These are phyloP conservation scores for Talaromyces albobiverticillius DNA, from an alignment of 2,329 filamentous ascomycete genomes.

Conservation along the genomic window DNA sequence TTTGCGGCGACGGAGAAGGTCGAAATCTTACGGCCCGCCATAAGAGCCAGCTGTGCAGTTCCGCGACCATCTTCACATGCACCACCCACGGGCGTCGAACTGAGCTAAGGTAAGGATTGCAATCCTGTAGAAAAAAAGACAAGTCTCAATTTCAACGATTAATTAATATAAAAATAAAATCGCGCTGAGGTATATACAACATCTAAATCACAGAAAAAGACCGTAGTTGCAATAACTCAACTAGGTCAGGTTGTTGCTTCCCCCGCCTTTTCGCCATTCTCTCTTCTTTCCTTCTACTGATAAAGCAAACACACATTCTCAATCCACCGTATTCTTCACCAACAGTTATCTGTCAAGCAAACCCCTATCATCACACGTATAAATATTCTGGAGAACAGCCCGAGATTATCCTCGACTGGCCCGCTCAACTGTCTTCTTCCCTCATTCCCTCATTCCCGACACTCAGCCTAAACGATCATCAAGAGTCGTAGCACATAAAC, in stretches of 20 bases:
- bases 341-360: neutral
- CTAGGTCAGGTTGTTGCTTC: neutral
- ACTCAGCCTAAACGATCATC: constrained; percentile 2
- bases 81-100: no score
- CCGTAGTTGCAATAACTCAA: constrained; percentile 7
- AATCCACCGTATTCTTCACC: no score
- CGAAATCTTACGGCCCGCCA: constrained; percentile 13
- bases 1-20: constrained; percentile 5
- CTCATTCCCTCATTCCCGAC: neutral
- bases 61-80: neutral
- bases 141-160: neutral
- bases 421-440: neutral
- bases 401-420: neutral
- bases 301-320: neutral
- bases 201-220: constrained; percentile 13
- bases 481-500: constrained; percentile 9
- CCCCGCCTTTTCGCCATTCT: neutral
- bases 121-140: neutral
- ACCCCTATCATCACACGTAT: neutral
- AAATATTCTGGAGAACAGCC: neutral
- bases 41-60: constrained; percentile 3
- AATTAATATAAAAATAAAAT: neutral
- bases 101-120: no score
- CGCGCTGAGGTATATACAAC: constrained; percentile 16
- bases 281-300: neutral